Evolutionary conservation across 2,329 filamentous ascomycete species (phyloP).

Genomic region (Aureobasidium sp.): DNA sequence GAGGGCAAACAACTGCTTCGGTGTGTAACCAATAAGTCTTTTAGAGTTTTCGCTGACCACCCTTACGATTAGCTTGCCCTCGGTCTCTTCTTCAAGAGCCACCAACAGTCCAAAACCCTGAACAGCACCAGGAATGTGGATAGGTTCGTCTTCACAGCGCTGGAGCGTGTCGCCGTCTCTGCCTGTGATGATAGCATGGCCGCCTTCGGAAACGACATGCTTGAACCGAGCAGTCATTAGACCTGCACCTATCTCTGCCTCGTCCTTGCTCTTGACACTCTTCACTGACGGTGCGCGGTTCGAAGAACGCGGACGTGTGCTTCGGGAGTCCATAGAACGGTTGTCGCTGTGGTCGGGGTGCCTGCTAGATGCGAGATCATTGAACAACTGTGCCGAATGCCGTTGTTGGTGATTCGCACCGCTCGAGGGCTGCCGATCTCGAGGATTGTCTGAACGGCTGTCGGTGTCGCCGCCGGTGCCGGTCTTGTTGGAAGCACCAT

Average conservation of each 20-base stretch:
- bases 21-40: conserved; percentile 65
- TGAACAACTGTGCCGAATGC: conserved; percentile 26
- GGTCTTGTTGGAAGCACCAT: background rate
- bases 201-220: conserved; percentile 65
- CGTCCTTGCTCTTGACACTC: conserved; percentile 29
- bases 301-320: conserved; percentile 17
- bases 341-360: conserved; percentile 13
- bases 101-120: conserved; percentile 74
- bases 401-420: background rate
- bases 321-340: conserved; percentile 17
- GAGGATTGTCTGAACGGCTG: background rate
- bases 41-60: conserved; percentile 76
- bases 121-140: conserved; percentile 74
- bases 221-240: conserved; percentile 67
- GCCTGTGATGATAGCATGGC: conserved; percentile 76
- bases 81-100: conserved; percentile 55
- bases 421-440: background rate
- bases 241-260: conserved; percentile 26
- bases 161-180: conserved; percentile 63
- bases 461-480: background rate
- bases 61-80: conserved; percentile 60
- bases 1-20: conserved; percentile 64
- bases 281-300: conserved; percentile 22
- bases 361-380: conserved; percentile 24
- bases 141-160: conserved; percentile 83